Evolutionary conservation across 1,284 basidiomycete genomes (phyloP).

Genomic region (Irpex sp.): DNA sequence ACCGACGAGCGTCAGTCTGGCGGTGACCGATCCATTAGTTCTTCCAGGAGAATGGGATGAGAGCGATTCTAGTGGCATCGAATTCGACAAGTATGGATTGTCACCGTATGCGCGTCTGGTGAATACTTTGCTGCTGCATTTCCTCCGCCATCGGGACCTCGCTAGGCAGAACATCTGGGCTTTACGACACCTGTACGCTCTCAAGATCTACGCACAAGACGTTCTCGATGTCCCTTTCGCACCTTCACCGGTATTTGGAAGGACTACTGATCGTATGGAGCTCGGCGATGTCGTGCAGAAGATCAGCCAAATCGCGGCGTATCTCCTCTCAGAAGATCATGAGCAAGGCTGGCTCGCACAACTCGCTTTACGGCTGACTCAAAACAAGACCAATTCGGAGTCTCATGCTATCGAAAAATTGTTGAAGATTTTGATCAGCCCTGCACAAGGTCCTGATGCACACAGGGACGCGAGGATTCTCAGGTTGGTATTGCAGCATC

Average conservation of each 20-base stretch:
- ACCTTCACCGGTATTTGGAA: slow-evolving; percentile 46
- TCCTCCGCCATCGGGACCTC: slow-evolving; percentile 58
- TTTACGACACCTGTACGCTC: slow-evolving; percentile 57
- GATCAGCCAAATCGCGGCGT: slow-evolving; percentile 63
- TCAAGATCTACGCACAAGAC: slow-evolving; percentile 59
- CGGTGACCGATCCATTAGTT: slow-evolving; percentile 62
- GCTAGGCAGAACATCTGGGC: slow-evolving; percentile 62
- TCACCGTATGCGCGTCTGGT: slow-evolving; percentile 65
- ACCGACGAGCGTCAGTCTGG: slow-evolving; percentile 54
- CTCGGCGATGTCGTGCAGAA: slow-evolving; percentile 46
- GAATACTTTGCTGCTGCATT: slow-evolving; percentile 54
- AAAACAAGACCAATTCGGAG: slow-evolving; percentile 17
- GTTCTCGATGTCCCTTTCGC: slow-evolving; percentile 46
- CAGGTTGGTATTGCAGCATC: slow-evolving; percentile 53
- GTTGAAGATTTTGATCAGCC: slow-evolving; percentile 37
- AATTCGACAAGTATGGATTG: slow-evolving; percentile 48
- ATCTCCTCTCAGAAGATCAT: slow-evolving; percentile 54
- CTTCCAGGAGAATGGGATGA: slow-evolving; percentile 35
- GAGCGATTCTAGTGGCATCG: slow-evolving; percentile 8
- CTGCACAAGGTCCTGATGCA: slow-evolving; percentile 39
- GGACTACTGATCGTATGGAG: slow-evolving; percentile 30
- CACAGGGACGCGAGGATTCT: slow-evolving; percentile 57
- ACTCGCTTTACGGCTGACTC: slow-evolving; percentile 35
- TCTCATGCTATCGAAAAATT: slow-evolving; percentile 36
- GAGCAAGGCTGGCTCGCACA: slow-evolving; percentile 51